phyloP scores from a whole-genome alignment of 768 basidiomycete species.

The Scleroderma bovista region DNA sequence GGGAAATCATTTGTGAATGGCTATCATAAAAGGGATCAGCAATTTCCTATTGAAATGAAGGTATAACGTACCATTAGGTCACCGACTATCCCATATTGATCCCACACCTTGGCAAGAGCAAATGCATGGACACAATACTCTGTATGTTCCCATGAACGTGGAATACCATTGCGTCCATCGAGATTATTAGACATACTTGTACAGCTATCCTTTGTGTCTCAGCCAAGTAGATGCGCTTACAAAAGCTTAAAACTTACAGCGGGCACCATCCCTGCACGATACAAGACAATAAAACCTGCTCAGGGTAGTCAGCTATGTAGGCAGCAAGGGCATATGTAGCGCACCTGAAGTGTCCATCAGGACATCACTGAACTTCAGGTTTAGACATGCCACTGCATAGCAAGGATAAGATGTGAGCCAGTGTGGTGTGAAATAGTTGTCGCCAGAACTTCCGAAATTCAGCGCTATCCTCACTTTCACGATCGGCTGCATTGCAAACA shows the following conservation, averaged over 20 bases:
- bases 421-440: slow-evolving; percentile 25
- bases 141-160: neutral
- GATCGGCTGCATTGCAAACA: slow-evolving; percentile 1
- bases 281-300: slow-evolving; percentile 30
- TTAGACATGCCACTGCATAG: slow-evolving; percentile 23
- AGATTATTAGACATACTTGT: neutral
- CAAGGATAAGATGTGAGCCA: slow-evolving; percentile 19
- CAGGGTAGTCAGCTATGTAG: slow-evolving; percentile 38
- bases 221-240: neutral
- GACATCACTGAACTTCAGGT: slow-evolving; percentile 20
- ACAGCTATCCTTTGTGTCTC: neutral
- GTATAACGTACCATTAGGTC: neutral
- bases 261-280: slow-evolving; percentile 25
- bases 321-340: slow-evolving; percentile 30
- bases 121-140: neutral
- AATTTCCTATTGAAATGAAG: neutral
- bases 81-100: neutral
- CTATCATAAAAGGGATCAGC: neutral
- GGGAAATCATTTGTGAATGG: neutral
- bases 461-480: neutral
- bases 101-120: neutral
- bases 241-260: slow-evolving; percentile 2
- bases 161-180: neutral
- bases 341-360: slow-evolving; percentile 27
- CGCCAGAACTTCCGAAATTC: slow-evolving; percentile 17